Conservation (phyloP, 2,329 filamentous ascomycete genomes). For the Beauveria varroae region DNA sequence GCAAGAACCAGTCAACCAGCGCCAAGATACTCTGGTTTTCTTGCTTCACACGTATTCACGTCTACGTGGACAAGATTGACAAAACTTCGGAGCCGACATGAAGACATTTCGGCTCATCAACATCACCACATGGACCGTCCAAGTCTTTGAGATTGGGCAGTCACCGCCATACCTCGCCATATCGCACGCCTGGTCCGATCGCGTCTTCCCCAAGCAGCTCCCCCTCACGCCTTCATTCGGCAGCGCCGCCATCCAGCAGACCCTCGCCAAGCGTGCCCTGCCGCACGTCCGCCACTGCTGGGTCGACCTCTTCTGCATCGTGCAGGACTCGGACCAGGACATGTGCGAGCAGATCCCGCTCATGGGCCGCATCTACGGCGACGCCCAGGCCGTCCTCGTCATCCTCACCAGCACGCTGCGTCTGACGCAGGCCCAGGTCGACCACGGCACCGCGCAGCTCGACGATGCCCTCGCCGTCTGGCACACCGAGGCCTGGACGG, state of each 20-base stretch:
- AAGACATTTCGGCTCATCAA: neutral
- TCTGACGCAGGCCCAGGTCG: neutral
- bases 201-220: neutral
- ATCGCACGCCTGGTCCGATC: slow-evolving; percentile 1
- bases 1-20: no score
- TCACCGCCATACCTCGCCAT: neutral
- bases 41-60: no score
- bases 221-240: neutral
- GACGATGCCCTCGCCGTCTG: neutral
- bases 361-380: slow-evolving; percentile 1
- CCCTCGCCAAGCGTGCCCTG: neutral
- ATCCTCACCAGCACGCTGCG: neutral
- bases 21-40: no score
- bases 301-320: slow-evolving; percentile 6
- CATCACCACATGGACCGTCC: neutral
- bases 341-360: slow-evolving; percentile 5
- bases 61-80: no score
- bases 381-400: neutral
- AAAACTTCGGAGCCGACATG: neutral
- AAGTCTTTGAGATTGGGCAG: neutral
- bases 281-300: neutral
- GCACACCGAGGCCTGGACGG: neutral
- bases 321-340: slow-evolving; percentile 1
- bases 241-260: neutral
- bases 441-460: neutral